Evolutionary conservation across 306 rosid species (phyloP), one percentile per base, ranked within the genome.

Genomic region (Begonia loranthoides): DNA sequence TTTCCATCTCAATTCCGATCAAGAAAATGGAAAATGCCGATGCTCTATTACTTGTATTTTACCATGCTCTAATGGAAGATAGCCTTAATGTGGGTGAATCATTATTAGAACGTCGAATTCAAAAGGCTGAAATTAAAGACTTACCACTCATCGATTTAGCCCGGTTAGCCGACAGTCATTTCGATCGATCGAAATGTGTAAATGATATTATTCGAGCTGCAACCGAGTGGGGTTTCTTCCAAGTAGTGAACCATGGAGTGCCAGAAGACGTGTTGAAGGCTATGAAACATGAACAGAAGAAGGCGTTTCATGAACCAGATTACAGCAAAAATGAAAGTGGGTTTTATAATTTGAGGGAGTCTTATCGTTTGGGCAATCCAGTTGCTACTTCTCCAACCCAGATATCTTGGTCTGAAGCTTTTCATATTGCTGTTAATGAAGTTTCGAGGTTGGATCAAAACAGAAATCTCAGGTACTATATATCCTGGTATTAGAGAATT

Each of bases 391-490:
- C 63, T 55, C 41, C 62, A 1, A 54, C 6, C 0, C 89, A 82
- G 64, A 43, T 82, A 16, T 59, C 79, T 22, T 87, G 96, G 94
- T 83, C 82, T 13, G 96, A 87, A 76, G 82, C 89, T 39, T 56
- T 77, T 41, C 94, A 77, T 57, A 54, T 80, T 0, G 54, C 79
- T 61, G 52, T 78, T 50, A 50, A 54, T 5, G 79, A 87, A 17
- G 38, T 80, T 33, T 59, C 75, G 16, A 66, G 6, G 11, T 62
- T 75, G 59, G 55, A 74, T 16, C 62, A 72, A 4, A 54, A 60
- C 68, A 41, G 57, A 13, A 60, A 9, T 41, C 69, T 79, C 50
- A 82, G 93, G 93, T 87, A 62, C 6, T 13, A n/a, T n/a, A n/a
- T n/a, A n/a, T n/a, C n/a, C n/a, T n/a, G n/a, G n/a, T n/a, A n/a